These are phyloP conservation scores for Aureobasidium sp. DNA, from an alignment of 2,329 filamentous ascomycete genomes.

Conservation along the genomic window DNA sequence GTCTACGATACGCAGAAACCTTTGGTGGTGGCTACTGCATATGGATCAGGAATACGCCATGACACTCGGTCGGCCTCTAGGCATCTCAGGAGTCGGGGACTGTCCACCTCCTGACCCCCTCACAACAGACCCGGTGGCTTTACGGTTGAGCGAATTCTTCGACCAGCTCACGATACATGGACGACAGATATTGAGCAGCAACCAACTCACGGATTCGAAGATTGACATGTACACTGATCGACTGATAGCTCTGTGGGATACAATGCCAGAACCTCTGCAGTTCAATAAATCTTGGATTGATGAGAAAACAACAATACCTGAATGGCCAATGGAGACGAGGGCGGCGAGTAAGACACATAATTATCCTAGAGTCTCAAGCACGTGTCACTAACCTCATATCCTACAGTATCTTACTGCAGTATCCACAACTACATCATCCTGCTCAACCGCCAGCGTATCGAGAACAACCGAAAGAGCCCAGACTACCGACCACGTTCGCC, in stretches of 20 bases:
- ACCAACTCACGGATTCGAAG: slow-evolving; percentile 35
- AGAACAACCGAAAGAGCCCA: slow-evolving; percentile 18
- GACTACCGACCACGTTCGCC: neutral
- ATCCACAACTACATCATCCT: slow-evolving; percentile 43
- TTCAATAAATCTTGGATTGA: slow-evolving; percentile 41
- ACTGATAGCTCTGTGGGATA: slow-evolving; percentile 37
- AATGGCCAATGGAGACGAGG: slow-evolving; percentile 42
- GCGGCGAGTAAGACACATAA: slow-evolving; percentile 34
- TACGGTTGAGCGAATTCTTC: slow-evolving; percentile 40
- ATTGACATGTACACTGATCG: slow-evolving; percentile 44
- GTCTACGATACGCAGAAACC: slow-evolving; percentile 35
- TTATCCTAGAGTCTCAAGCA: neutral
- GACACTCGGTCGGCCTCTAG: slow-evolving; percentile 42
- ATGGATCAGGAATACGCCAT: slow-evolving; percentile 47
- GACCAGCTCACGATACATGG: slow-evolving; percentile 43
- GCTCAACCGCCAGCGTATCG: slow-evolving; percentile 40
- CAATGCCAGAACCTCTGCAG: slow-evolving; percentile 40
- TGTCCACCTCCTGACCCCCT: slow-evolving; percentile 41
- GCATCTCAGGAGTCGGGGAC: slow-evolving; percentile 44
- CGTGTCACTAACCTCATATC: neutral
- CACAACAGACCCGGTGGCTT: slow-evolving; percentile 36
- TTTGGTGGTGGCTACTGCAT: slow-evolving; percentile 49
- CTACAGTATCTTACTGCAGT: slow-evolving; percentile 39
- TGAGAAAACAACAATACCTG: slow-evolving; percentile 32
- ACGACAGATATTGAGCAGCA: slow-evolving; percentile 40